phyloP scores from a whole-genome alignment of 83 land plant species.

The Picea abies region DNA sequence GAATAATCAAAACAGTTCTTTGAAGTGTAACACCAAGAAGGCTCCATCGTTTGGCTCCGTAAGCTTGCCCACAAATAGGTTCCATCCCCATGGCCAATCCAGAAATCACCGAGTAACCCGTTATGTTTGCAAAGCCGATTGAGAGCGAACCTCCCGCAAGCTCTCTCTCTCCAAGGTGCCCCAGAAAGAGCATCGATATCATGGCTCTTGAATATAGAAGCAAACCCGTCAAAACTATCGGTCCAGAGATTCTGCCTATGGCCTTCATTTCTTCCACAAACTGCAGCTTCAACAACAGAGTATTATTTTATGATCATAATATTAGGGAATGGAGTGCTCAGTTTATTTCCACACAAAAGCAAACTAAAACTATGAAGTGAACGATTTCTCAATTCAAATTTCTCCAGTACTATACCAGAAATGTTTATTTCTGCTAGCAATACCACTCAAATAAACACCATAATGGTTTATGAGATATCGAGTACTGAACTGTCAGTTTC shows the following conservation, averaged over 20 bases:
- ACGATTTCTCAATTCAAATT: too few species aligned
- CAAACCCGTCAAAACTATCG: conserved; percentile 31
- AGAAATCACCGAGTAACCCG: conserved; percentile 43
- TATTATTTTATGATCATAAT: too few species aligned
- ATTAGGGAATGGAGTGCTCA: too few species aligned
- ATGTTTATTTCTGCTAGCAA: too few species aligned
- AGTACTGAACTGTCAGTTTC: too few species aligned
- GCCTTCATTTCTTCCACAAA: too few species aligned
- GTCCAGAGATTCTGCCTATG: conserved; percentile 27
- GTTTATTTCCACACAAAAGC: too few species aligned
- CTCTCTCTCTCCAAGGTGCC: conserved; percentile 43
- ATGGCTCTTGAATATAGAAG: conserved; percentile 35
- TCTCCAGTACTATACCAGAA: too few species aligned
- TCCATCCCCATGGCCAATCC: conserved; percentile 58
- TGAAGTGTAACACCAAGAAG: conserved; percentile 39
- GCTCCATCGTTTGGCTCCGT: conserved; percentile 35
- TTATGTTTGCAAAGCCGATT: conserved; percentile 49
- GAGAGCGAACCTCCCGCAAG: conserved; percentile 44
- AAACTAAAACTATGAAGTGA: too few species aligned
- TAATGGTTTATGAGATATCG: too few species aligned
- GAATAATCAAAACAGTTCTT: conserved; percentile 43
- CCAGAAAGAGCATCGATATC: conserved; percentile 49
- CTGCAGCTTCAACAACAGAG: too few species aligned
- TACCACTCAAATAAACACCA: too few species aligned
- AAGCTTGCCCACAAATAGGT: conserved; percentile 51